Conservation (phyloP, 768 basidiomycete species). For the Dacryopinax primogenitus region DNA sequence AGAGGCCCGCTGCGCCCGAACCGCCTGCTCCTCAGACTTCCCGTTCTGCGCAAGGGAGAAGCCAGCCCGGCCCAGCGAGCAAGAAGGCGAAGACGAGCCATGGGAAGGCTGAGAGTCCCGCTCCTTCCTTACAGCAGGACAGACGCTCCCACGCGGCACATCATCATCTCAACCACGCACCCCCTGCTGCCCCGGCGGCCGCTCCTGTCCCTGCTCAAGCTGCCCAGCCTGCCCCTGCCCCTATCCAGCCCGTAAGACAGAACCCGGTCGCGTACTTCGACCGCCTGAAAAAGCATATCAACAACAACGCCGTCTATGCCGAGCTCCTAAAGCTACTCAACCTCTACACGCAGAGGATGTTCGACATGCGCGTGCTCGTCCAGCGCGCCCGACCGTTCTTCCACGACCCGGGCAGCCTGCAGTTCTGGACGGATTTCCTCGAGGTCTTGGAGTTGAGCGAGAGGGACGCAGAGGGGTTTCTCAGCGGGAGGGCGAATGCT, state of each 20-base stretch:
- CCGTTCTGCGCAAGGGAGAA: slow-evolving; percentile 14
- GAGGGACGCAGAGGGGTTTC: slow-evolving; percentile 24
- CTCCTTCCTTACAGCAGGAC: slow-evolving; percentile 15
- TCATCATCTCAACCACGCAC: slow-evolving; percentile 28
- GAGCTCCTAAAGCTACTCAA: slow-evolving; percentile 90
- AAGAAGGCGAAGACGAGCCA: slow-evolving; percentile 23
- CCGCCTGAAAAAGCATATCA: slow-evolving; percentile 47
- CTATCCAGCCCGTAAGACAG: slow-evolving; percentile 40
- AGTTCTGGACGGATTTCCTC: slow-evolving; percentile 67
- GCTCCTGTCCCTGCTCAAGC: slow-evolving; percentile 20
- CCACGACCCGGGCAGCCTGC: slow-evolving; percentile 56
- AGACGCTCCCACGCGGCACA: slow-evolving; percentile 23
- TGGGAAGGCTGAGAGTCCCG: slow-evolving; percentile 12
- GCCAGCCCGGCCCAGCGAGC: slow-evolving; percentile 20
- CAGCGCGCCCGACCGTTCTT: slow-evolving; percentile 71
- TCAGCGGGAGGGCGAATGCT: slow-evolving; percentile 18
- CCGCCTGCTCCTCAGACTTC: not conserved
- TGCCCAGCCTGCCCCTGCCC: slow-evolving; percentile 11
- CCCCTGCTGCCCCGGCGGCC: slow-evolving; percentile 10
- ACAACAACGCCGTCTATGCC: slow-evolving; percentile 37
- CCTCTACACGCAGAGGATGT: slow-evolving; percentile 82
- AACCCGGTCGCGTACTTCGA: slow-evolving; percentile 72
- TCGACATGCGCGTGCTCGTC: slow-evolving; percentile 71
- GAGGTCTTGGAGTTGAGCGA: slow-evolving; percentile 63
- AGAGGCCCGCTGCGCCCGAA: slow-evolving; percentile 13